These are phyloP conservation scores for Phytopythium vexans DNA, from an alignment of 352 stramenopile genomes.

Conservation along the genomic window DNA sequence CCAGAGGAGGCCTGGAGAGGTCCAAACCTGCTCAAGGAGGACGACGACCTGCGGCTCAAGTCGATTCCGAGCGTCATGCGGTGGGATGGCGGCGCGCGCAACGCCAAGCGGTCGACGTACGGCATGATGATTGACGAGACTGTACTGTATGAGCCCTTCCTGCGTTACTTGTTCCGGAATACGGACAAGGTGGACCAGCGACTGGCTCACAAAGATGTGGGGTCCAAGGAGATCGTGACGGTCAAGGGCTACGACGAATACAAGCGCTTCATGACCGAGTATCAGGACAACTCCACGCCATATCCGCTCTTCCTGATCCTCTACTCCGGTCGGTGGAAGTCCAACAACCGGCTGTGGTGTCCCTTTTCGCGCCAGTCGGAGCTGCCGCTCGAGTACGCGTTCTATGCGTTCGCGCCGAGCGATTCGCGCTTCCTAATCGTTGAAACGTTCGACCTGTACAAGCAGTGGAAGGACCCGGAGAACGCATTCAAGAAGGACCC, in stretches of 20 bases:
- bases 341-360: conserved; percentile 76
- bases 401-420: conserved; percentile 52
- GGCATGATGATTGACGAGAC: conserved; percentile 47
- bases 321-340: conserved; percentile 51
- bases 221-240: conserved; percentile 55
- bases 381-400: conserved; percentile 64
- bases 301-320: conserved; percentile 77
- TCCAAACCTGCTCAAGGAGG: conserved; percentile 51
- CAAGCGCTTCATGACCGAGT: conserved; percentile 29
- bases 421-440: conserved; percentile 49
- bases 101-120: conserved; percentile 42
- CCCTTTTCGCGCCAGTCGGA: conserved; percentile 66
- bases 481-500: conserved; percentile 65
- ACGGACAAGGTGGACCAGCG: conserved; percentile 37
- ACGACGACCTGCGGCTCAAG: conserved; percentile 61
- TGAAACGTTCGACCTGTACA: conserved; percentile 58
- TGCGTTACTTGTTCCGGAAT: conserved; percentile 71
- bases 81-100: conserved; percentile 37
- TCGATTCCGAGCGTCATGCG: conserved; percentile 56
- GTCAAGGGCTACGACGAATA: conserved; percentile 41
- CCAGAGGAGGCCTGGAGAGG: conserved; percentile 50
- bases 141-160: conserved; percentile 45
- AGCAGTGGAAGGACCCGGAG: conserved; percentile 62
- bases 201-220: conserved; percentile 28
- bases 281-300: conserved; percentile 11